These are phyloP conservation scores for Setaria viridis DNA, from an alignment of 202 grass and related monocot species.

Conservation along the genomic window DNA sequence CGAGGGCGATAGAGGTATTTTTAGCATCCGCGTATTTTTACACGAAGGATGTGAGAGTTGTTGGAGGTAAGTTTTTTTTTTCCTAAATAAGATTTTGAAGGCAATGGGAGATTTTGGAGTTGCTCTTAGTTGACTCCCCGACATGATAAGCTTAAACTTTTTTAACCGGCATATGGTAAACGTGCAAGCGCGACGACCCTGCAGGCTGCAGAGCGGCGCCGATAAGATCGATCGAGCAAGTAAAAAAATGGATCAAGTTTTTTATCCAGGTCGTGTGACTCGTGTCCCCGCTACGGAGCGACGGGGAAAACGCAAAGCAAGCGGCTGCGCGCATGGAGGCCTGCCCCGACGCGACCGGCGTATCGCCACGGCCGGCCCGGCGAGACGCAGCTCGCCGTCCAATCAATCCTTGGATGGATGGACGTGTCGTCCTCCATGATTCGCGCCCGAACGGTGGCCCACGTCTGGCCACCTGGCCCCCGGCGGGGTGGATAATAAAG, in stretches of 20 bases:
- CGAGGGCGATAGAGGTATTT: too few relatives aligned
- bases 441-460: neutral
- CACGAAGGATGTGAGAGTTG: too few relatives aligned
- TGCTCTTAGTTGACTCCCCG: too few relatives aligned
- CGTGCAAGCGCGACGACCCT: neutral
- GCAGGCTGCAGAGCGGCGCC: neutral
- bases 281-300: too few relatives aligned
- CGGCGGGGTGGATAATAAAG: neutral
- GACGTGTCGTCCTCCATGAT: neutral
- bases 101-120: too few relatives aligned
- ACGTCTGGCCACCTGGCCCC: conserved; percentile 11
- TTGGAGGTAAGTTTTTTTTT: too few relatives aligned
- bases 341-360: neutral
- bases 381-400: neutral
- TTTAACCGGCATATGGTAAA: neutral
- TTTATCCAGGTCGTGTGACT: too few relatives aligned
- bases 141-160: too few relatives aligned
- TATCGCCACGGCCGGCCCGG: neutral
- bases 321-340: neutral
- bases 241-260: neutral
- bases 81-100: too few relatives aligned
- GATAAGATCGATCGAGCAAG: neutral
- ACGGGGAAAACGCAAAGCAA: too few relatives aligned
- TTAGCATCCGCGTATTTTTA: too few relatives aligned
- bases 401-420: neutral